Base-by-base conservation (phyloP, 225 moss, liverwort and hornwort genomes). In the Straminergon stramineum region DNA sequence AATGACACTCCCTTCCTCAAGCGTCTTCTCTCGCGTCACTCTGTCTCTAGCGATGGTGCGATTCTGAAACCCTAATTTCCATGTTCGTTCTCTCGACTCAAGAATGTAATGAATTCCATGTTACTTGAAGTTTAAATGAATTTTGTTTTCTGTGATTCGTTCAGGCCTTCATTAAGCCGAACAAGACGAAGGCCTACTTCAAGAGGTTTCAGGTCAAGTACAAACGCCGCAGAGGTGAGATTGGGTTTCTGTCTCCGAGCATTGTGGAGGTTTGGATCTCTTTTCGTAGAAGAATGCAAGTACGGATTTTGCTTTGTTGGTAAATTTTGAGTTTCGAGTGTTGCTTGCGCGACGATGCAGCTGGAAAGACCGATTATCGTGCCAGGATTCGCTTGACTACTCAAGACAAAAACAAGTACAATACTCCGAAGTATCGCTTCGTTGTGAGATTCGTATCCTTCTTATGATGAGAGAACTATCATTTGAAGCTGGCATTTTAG, bases 181-280 rank as follows among this genome's bases (percentile, higher is more conserved):
- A 94, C 88, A 96, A 96, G 92, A 75, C 89, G 77, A 96, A 98
- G 91, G 95, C 96, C 35, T 96, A 98, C 92, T 98, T 98, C 93
- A 98, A 98, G 93, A 92, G 96, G 79, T 96, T 95, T 68, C 94
- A 96, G 90, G 94, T 95, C 84, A 97, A 97, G 90, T 96, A 97
- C 91, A 96, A 96, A 91, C 95, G 96, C 60, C 90, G 96, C 71
- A 86, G 96, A 87, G 92, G 92, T 92, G 68, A 87, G 75, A 18
- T 24, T 43, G 61, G 13, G 58, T 7, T 52, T 6, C 51, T 66
- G 9, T 8, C 68, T 80, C 26, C 10, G n/a, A n/a, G 39, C 39
- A 39, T 60, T 58, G 52, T 43, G 45, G 43, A 45, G 21, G 16
- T 60, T 87, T 85, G 51, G 15, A n/a, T 53, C 6, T 35, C 34